These are phyloP conservation scores for Torrubiella hemipterigena DNA, from an alignment of 2,329 filamentous ascomycete species.

Conservation along the genomic window DNA sequence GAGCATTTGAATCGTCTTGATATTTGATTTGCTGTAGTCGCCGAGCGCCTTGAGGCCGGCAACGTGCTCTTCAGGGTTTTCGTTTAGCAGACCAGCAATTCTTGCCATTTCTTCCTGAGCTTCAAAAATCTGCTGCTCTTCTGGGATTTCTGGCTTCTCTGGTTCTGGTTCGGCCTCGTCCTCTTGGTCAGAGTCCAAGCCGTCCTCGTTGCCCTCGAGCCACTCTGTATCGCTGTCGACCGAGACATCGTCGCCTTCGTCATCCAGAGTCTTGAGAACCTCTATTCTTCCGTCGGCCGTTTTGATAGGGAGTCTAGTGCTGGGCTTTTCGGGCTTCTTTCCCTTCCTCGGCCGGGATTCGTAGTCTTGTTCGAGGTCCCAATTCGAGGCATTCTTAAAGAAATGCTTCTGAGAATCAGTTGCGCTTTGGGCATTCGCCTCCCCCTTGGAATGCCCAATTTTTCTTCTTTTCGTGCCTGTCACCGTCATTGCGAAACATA, in stretches of 20 bases:
- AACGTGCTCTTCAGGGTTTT: conserved; percentile 85
- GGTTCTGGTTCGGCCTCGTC: conserved; percentile 38
- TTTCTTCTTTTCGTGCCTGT: conserved; percentile 44
- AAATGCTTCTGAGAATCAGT: conserved; percentile 49
- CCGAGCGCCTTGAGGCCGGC: conserved; percentile 67
- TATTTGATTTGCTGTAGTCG: conserved; percentile 57
- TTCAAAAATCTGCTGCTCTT: conserved; percentile 67
- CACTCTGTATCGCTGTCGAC: conserved; percentile 49
- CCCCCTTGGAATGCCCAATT: conserved; percentile 35
- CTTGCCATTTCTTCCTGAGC: conserved; percentile 89
- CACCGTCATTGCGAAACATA: conserved; percentile 24
- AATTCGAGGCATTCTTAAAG: conserved; percentile 63
- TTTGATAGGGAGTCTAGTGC: conserved; percentile 72
- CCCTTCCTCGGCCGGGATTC: conserved; percentile 69
- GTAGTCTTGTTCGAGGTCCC: conserved; percentile 89
- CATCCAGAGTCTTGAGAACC: conserved; percentile 40
- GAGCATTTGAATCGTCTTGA: conserved; percentile 71
- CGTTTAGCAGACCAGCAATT: conserved; percentile 69
- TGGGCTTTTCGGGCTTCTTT: conserved; percentile 61
- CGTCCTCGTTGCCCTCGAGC: conserved; percentile 48
- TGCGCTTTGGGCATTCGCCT: conserved; percentile 17
- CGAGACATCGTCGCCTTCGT: conserved; percentile 48
- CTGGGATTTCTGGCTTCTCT: conserved; percentile 52
- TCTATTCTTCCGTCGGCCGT: conserved; percentile 66
- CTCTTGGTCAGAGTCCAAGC: conserved; percentile 32